A percentile compares a stretch with the other conserved stretches of the same genome.
Evolutionary conservation across 805 yeast genomes (phyloP).

Genomic region (Yarrowia yakushimensis): DNA sequence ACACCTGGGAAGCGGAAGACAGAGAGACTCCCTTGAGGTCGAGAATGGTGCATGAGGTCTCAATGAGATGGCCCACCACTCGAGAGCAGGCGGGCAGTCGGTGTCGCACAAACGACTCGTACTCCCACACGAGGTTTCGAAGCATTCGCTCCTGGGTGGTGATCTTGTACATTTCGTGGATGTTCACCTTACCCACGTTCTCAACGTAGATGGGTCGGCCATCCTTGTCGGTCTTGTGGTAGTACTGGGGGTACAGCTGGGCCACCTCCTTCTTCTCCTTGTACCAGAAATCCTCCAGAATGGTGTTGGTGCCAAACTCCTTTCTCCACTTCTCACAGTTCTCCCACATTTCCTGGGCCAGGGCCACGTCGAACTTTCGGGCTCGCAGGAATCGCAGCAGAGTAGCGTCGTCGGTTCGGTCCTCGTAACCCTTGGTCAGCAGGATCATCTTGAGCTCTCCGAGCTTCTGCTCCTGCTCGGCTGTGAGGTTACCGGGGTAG

Average conservation of each 20-base stretch:
- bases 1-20: constrained; percentile 76
- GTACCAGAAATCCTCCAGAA: constrained; percentile 82
- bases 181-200: constrained; percentile 86
- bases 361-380: constrained; percentile 81
- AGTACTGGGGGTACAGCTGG: constrained; percentile 88
- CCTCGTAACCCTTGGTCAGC: constrained; percentile 60
- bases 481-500: constrained; percentile 73
- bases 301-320: constrained; percentile 80
- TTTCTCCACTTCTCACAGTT: constrained; percentile 91
- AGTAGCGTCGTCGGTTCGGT: constrained; percentile 83
- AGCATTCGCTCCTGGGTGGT: constrained; percentile 96
- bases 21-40: constrained; percentile 93
- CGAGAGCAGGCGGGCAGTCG: constrained; percentile 95
- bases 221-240: constrained; percentile 94
- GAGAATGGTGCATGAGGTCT: constrained; percentile 93
- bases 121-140: constrained; percentile 94
- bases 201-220: constrained; percentile 96
- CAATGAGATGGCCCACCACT: constrained; percentile 69
- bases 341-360: constrained; percentile 77
- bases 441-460: constrained; percentile 56
- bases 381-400: constrained; percentile 85
- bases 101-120: constrained; percentile 79
- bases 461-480: constrained; percentile 60
- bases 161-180: constrained; percentile 86
- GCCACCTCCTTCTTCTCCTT: constrained; percentile 92